phyloP scores from a whole-genome alignment of 495 filamentous ascomycete species.

The Aspergillus campestris region DNA sequence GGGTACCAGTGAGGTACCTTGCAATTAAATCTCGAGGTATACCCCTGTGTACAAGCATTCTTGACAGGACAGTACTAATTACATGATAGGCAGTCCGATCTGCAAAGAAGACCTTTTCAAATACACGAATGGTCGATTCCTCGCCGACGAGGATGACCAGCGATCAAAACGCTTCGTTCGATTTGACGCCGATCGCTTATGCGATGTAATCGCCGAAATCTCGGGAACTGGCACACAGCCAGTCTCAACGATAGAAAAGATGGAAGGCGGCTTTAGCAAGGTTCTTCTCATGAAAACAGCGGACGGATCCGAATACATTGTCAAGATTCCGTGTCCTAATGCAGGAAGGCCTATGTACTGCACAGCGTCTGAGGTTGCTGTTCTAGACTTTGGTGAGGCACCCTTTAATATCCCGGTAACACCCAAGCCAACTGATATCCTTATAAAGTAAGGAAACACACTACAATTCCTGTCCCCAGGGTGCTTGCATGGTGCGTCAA shows the following conservation, averaged over 20 bases:
- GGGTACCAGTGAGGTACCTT: no score
- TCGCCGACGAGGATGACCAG: constrained; percentile 25
- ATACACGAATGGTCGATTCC: constrained; percentile 28
- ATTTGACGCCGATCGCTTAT: constrained; percentile 26
- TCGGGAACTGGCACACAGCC: constrained; percentile 6
- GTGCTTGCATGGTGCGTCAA: constrained; percentile 25
- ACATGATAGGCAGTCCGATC: constrained; percentile 12
- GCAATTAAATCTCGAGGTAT: no score
- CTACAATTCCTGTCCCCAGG: constrained; percentile 23
- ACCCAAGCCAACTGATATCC: no score
- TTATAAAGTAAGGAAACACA: constrained; percentile 19
- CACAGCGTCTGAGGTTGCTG: constrained; percentile 30
- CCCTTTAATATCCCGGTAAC: neutral
- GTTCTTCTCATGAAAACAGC: constrained; percentile 26
- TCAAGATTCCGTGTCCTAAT: constrained; percentile 28
- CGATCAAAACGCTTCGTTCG: constrained; percentile 17
- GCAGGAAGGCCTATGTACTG: constrained; percentile 22
- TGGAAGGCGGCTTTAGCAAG: constrained; percentile 35
- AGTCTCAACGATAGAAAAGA: constrained; percentile 24
- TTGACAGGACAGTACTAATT: no score
- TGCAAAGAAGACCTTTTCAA: constrained; percentile 18
- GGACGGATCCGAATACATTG: constrained; percentile 27
- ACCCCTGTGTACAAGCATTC: no score
- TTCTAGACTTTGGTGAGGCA: constrained; percentile 26
- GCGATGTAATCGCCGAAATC: constrained; percentile 15